Conservation (phyloP, 805 yeast species). For the Schwanniomyces sp. region DNA sequence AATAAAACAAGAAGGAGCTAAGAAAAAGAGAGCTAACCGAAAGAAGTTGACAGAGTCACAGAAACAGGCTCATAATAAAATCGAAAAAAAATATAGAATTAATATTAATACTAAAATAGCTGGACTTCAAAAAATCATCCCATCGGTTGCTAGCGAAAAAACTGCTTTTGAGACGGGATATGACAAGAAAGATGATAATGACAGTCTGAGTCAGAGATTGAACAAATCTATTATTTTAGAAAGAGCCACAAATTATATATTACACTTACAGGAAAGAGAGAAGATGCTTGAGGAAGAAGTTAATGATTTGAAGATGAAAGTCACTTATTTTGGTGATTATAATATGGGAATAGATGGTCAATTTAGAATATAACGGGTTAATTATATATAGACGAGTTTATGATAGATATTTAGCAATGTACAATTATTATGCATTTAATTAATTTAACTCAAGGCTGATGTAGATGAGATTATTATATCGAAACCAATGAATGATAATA, state of each 20-base stretch:
- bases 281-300: background rate
- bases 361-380: background rate
- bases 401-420: background rate
- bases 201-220: slow-evolving; percentile 34
- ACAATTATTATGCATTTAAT: background rate
- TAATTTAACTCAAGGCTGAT: slow-evolving; percentile 52
- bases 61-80: slow-evolving; percentile 70
- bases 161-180: slow-evolving; percentile 56
- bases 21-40: slow-evolving; percentile 47
- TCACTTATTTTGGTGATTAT: background rate
- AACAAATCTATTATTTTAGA: slow-evolving; percentile 70
- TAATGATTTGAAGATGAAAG: background rate
- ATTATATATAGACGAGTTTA: background rate
- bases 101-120: slow-evolving; percentile 73
- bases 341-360: background rate
- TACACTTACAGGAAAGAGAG: slow-evolving; percentile 47
- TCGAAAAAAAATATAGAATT: slow-evolving; percentile 69
- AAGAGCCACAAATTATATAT: slow-evolving; percentile 63
- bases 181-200: slow-evolving; percentile 7
- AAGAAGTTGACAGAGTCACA: slow-evolving; percentile 58
- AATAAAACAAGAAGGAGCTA: background rate
- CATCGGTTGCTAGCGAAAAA: slow-evolving; percentile 63
- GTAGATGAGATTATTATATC: slow-evolving; percentile 39
- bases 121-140: slow-evolving; percentile 63
- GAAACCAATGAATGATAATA: no score